These are phyloP conservation scores for Metschnikowia corniflorae DNA, from an alignment of 805 yeast species.

Conservation along the genomic window DNA sequence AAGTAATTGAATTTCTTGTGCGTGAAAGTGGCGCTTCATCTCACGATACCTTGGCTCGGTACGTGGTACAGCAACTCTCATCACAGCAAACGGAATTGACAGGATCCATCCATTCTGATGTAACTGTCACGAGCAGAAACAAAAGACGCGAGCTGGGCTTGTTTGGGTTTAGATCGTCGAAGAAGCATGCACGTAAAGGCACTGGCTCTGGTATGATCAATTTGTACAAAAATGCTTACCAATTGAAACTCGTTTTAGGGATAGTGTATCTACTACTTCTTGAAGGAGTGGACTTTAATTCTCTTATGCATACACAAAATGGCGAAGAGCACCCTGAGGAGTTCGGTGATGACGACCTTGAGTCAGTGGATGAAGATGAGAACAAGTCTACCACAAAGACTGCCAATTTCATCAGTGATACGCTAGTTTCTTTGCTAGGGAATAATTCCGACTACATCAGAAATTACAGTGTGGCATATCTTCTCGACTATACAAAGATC, in stretches of 20 bases:
- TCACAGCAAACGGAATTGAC: constrained; percentile 5
- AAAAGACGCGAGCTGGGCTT: constrained; percentile 24
- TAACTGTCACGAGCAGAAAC: constrained; percentile 6
- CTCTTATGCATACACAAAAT: constrained; percentile 16
- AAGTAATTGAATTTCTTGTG: constrained; percentile 28
- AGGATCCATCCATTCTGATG: constrained; percentile 3
- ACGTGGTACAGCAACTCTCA: constrained; percentile 29
- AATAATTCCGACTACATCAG: constrained; percentile 34
- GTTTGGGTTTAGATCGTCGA: constrained; percentile 25
- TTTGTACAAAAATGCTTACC: constrained; percentile 35
- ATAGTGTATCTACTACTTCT: constrained; percentile 33
- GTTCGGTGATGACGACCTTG: constrained; percentile 9
- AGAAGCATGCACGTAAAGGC: constrained; percentile 19
- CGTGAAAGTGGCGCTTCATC: constrained; percentile 36
- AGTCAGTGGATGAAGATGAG: constrained; percentile 20
- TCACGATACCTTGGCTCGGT: constrained; percentile 35
- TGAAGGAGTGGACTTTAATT: constrained; percentile 32
- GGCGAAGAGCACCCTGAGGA: constrained; percentile 8
- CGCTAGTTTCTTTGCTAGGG: constrained; percentile 30
- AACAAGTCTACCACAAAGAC: constrained; percentile 17
- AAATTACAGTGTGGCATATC: constrained; percentile 31
- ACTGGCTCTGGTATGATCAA: constrained; percentile 17
- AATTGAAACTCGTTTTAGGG: constrained; percentile 27
- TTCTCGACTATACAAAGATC: constrained; percentile 27
- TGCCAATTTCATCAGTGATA: constrained; percentile 26